phyloP scores from a whole-genome alignment of 2,329 filamentous ascomycete genomes.

The Lecanicillium sp. region DNA sequence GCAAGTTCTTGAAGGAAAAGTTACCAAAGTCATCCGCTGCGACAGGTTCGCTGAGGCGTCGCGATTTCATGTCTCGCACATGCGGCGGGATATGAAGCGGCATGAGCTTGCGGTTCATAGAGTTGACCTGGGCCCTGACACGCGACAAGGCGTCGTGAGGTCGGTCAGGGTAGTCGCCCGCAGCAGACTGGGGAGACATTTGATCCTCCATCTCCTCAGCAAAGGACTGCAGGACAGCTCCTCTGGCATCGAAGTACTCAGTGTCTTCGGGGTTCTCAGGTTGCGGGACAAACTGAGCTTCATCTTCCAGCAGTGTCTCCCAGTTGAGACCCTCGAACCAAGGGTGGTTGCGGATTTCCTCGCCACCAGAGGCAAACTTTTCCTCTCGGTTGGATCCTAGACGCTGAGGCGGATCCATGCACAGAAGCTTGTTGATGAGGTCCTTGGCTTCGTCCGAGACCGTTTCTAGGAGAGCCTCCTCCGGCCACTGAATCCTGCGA shows the following conservation, averaged over 20 bases:
- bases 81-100: constrained; percentile 94
- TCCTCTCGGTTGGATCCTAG: constrained; percentile 83
- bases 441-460: constrained; percentile 87
- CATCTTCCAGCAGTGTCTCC: constrained; percentile 87
- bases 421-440: constrained; percentile 87
- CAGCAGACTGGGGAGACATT: constrained; percentile 62
- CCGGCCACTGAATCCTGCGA: constrained; percentile 87
- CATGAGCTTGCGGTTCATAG: constrained; percentile 87
- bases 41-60: constrained; percentile 85
- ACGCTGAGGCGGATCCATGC: constrained; percentile 72
- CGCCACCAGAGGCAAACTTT: constrained; percentile 74
- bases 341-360: constrained; percentile 81
- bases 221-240: constrained; percentile 87
- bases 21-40: constrained; percentile 88
- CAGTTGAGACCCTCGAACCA: constrained; percentile 89
- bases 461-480: constrained; percentile 64
- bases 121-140: constrained; percentile 77
- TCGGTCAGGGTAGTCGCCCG: constrained; percentile 76
- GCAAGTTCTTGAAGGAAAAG: constrained; percentile 95
- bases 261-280: constrained; percentile 94
- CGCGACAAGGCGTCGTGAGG: constrained; percentile 92
- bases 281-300: constrained; percentile 90
- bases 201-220: constrained; percentile 93
- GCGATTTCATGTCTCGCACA: constrained; percentile 81
- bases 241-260: constrained; percentile 91